Conservation (phyloP, 352 stramenopile genomes). For the Pythium rishiriense region DNA sequence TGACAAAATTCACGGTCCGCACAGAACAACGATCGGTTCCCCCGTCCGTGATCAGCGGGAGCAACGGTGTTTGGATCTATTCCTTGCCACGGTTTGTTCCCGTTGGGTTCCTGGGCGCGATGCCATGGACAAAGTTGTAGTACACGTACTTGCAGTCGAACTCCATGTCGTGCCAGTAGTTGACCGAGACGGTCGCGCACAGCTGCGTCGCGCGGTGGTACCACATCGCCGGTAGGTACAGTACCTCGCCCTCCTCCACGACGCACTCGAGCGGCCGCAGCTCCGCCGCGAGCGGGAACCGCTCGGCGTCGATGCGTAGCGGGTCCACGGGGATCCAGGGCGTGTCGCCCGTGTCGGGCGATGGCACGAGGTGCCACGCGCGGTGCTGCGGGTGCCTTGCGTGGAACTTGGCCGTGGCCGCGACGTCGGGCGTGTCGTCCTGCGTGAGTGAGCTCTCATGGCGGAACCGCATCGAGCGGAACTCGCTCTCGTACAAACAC, state of each 20-base stretch:
- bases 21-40: too few relatives aligned
- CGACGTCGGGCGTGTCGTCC: conserved; percentile 24
- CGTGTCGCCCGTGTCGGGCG: conserved; percentile 49
- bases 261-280: conserved; percentile 68
- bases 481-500: conserved; percentile 89
- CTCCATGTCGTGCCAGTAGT: conserved; percentile 91
- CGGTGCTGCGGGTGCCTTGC: conserved; percentile 45
- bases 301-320: conserved; percentile 51
- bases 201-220: conserved; percentile 82
- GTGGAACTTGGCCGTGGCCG: conserved; percentile 50
- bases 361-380: conserved; percentile 51
- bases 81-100: too few relatives aligned
- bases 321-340: conserved; percentile 85
- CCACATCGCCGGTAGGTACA: conserved; percentile 84
- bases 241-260: conserved; percentile 63
- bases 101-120: conserved; percentile 26
- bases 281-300: conserved; percentile 52
- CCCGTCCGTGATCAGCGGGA: too few relatives aligned
- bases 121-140: conserved; percentile 78
- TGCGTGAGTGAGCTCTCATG: conserved; percentile 24
- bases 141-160: conserved; percentile 88
- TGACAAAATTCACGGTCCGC: too few relatives aligned
- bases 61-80: too few relatives aligned
- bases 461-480: conserved; percentile 59
- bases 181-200: conserved; percentile 79